Evolutionary conservation across 768 basidiomycete species (phyloP), one percentile per base, ranked within the genome.

Genomic region (Leccinum barrowsii): DNA sequence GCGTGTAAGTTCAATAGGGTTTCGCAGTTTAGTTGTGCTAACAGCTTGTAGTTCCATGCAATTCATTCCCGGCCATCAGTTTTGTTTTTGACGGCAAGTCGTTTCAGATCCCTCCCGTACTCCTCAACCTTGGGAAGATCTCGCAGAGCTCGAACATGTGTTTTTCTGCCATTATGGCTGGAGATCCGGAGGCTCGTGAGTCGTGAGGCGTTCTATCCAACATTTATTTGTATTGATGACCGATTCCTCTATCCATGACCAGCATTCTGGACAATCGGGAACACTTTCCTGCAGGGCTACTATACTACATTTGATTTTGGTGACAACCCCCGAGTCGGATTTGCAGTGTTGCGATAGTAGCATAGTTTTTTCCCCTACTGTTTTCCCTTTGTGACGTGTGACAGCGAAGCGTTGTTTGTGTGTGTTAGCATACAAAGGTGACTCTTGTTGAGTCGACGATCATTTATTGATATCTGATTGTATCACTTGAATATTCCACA

Each of bases 301-400:
- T 82, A 78, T 63, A 74, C 77, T 3, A 65, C 59, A 1, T 79
- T 80, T 59, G 75, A 78, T 59, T 40, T 17, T 17, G 60, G 74
- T 21, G 73, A 64, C 0, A 73, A 73, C 49, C 57, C 34, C 1
- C 66, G 60, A 22, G 77, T 78, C 17, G 75, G 77, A 35, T 77
- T 79, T 47, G 77, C 77, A 44, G 11, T 37, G 15, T 66, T 19
- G 57, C 64, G 11, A 57, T 44, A 48, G 34, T 34, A 34, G 5
- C 30, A 30, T 32, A 32, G 32, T 32, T 30, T 30, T 30, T 5
- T 11, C 4, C 10, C 24, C 24, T 7, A 1, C 1, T 26, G 26
- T 26, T 32, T 32, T 24, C 24, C 24, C 24, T 26, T 26, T 26
- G 24, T 26, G 24, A 26, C 24, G 24, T 26, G 24, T 26, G 24